Percentiles rank a stretch among this genome's conserved stretches.
These are phyloP conservation scores for Arxiozyma heterogenica DNA, from an alignment of 1,139 yeast genomes.

Conservation along the genomic window DNA sequence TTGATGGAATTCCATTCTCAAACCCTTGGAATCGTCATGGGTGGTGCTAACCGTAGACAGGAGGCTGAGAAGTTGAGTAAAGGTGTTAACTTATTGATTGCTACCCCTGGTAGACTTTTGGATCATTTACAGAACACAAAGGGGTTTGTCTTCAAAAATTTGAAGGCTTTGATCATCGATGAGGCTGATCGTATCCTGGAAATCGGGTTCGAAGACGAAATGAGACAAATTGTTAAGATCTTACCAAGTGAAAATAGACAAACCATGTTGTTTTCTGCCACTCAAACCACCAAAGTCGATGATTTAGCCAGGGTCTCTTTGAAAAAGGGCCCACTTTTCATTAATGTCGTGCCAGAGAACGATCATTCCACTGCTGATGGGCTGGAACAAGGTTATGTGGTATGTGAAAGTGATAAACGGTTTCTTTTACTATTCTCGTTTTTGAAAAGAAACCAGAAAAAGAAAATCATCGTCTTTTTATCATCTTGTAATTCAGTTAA, in stretches of 20 bases:
- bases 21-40: conserved; percentile 92
- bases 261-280: conserved; percentile 94
- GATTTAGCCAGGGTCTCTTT: conserved; percentile 94
- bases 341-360: conserved; percentile 80
- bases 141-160: conserved; percentile 88
- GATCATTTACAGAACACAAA: conserved; percentile 94
- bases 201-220: conserved; percentile 96
- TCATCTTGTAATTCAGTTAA: conserved; percentile 96
- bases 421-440: conserved; percentile 84
- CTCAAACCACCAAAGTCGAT: conserved; percentile 97
- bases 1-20: conserved; percentile 81
- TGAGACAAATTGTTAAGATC: conserved; percentile 91
- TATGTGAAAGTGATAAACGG: conserved; percentile 91
- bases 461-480: conserved; percentile 85
- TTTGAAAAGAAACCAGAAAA: conserved; percentile 81
- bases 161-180: conserved; percentile 88
- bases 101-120: conserved; percentile 93
- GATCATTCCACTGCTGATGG: conserved; percentile 92
- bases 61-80: conserved; percentile 90
- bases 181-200: conserved; percentile 96
- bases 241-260: conserved; percentile 92
- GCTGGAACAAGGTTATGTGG: conserved; percentile 95
- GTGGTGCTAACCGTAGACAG: conserved; percentile 96
- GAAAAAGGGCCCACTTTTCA: conserved; percentile 90
- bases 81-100: conserved; percentile 89